Base-by-base conservation (phyloP, 2,329 filamentous ascomycete species). In the Shiraia bambusicola region DNA sequence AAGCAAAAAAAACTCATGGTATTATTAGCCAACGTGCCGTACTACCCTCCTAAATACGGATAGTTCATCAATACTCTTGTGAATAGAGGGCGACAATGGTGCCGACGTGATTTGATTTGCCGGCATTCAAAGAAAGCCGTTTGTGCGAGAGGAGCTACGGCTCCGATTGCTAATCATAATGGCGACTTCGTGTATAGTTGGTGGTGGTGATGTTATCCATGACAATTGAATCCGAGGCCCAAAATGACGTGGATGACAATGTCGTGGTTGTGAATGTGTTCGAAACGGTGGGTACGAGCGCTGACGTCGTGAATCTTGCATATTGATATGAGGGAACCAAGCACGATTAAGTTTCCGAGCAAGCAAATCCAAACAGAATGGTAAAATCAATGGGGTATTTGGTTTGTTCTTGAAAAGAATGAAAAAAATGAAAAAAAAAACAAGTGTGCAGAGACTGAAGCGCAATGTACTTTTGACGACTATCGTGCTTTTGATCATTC, bases 311-410 rank as follows among this genome's bases (percentile, higher is more conserved):
- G 32, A 26, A 15, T 44, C 37, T 12, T 34, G 34, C 34, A 30
- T 39, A 44, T 40, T 31, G 27, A 37, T 40, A 34, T 45, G 30
- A 38, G 31, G 32, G 34, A 34, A 44, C 42, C 25, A 39, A 33
- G 46, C 42, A 44, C 52, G n/a, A 56, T 58, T 54, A 58, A 56
- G 45, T 34, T 44, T 38, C 40, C 46, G 41, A 34, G 43, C 37
- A 38, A n/a, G 12, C 28, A 35, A 32, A 15, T 29, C 30, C 27
- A 33, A 25, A 13, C 28, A 14, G 28, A 24, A 40, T 13, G 16
- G 17, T 41, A 14, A 38, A 5, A 5, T 22, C 19, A 22, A 22
- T 22, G 19, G 19, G 19, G 19, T 22, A 22, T 22, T 22, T 8
- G 19, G 19, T 22, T 4, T 22, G 19, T 22, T 22, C 4, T 22